Percentiles rank a stretch among this genome's conserved stretches.
Conservation (phyloP, 345 rosid genomes). For the Aurinia saxatilis region DNA sequence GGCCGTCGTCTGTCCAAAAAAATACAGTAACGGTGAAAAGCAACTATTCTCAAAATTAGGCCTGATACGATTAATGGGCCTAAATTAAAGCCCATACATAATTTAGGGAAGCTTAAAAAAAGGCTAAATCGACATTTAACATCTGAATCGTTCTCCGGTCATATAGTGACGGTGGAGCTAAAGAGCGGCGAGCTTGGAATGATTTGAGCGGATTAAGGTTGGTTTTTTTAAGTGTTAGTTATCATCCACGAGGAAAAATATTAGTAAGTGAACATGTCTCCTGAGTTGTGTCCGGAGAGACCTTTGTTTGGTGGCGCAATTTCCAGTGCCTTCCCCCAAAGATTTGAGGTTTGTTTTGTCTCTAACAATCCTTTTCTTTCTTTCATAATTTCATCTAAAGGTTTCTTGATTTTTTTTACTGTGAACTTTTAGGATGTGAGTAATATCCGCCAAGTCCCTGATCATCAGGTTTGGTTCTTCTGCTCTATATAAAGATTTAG, state of each 20-base stretch:
- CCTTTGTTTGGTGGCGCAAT: conserved; percentile 66
- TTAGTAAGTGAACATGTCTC: conserved; percentile 41
- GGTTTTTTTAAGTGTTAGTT: no score
- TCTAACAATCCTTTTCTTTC: background rate
- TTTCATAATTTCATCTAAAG: background rate
- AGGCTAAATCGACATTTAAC: background rate
- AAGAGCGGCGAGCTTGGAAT: conserved; percentile 87
- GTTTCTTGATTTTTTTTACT: background rate
- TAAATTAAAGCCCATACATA: background rate
- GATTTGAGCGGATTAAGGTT: no score
- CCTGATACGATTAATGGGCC: background rate
- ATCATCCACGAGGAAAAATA: no score
- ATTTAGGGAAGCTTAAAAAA: background rate
- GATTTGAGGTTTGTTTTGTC: conserved; percentile 45
- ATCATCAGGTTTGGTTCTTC: conserved; percentile 51
- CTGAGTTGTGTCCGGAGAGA: conserved; percentile 30
- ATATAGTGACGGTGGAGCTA: conserved; percentile 75
- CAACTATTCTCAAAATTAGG: background rate
- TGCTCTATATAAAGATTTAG: background rate
- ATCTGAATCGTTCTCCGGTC: conserved; percentile 40
- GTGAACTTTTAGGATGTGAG: conserved; percentile 52
- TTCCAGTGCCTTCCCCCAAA: conserved; percentile 36
- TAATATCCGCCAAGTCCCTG: conserved; percentile 60
- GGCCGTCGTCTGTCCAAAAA: conserved; percentile 1
- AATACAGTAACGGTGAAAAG: conserved; percentile 1